Percentiles rank a stretch among this genome's conserved stretches.
phyloP scores from a whole-genome alignment of 1,139 yeast genomes.

The Saccharomyces hybrid region DNA sequence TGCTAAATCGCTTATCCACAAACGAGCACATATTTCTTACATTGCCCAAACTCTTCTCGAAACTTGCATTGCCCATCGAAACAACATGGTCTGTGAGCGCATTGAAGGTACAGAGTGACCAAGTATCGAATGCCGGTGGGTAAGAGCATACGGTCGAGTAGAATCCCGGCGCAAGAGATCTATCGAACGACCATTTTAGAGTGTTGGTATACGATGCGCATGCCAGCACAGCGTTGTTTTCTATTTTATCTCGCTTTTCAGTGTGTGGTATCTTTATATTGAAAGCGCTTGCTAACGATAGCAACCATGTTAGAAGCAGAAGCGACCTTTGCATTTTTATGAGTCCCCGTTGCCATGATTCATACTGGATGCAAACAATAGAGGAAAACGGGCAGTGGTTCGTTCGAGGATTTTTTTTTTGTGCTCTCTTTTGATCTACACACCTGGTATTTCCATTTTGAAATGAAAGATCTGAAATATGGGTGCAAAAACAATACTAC shows the following conservation, averaged over 20 bases:
- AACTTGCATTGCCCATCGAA: not conserved
- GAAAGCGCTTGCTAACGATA: not conserved
- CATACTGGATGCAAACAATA: not conserved
- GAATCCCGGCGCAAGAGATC: not conserved
- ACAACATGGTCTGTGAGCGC: not conserved
- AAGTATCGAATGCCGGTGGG: constrained; percentile 3
- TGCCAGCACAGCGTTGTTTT: constrained; percentile 4
- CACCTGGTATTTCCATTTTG: not conserved
- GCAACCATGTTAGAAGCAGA: not conserved
- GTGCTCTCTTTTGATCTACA: not conserved
- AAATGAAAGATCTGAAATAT: not conserved
- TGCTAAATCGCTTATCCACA: not conserved
- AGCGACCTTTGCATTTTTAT: not conserved
- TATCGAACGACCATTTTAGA: constrained; percentile 1
- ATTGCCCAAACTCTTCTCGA: constrained; percentile 1
- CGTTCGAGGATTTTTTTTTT: not conserved
- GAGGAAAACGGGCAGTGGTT: not conserved
- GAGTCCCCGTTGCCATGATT: not conserved
- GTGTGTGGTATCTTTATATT: not conserved
- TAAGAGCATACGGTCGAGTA: constrained; percentile 1
- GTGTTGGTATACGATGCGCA: constrained; percentile 2
- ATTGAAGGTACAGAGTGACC: constrained; percentile 3
- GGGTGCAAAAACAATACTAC: not conserved
- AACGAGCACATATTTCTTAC: constrained; percentile 1
- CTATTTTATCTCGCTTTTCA: not conserved